Conservation (phyloP, 176 grass and related monocot genomes). For the Neostapfia colusana region DNA sequence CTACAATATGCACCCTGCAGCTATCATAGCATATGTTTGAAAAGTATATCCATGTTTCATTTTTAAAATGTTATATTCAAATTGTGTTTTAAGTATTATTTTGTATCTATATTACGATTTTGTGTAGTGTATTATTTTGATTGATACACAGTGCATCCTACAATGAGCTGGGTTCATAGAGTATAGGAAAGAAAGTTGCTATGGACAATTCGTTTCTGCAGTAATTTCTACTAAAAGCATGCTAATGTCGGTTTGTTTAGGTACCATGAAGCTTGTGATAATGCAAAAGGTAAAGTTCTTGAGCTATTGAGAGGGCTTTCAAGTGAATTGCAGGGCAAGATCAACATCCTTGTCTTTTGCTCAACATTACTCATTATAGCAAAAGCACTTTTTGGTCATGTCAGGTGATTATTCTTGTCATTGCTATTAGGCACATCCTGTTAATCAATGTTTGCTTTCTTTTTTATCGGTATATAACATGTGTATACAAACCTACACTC, state of each 20-base stretch:
- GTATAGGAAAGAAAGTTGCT: conserved; percentile 1
- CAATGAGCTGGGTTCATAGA: conserved; percentile 1
- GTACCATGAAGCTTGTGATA: conserved; percentile 89
- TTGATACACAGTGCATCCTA: conserved; percentile 3
- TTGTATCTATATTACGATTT: not conserved
- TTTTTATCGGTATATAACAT: conserved; percentile 5
- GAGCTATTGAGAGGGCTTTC: conserved; percentile 82
- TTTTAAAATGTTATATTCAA: not conserved
- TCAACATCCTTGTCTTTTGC: conserved; percentile 87
- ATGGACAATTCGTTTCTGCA: not conserved
- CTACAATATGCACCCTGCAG: conserved; percentile 25
- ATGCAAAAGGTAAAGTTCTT: conserved; percentile 75
- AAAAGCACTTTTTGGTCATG: conserved; percentile 91
- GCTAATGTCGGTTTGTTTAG: conserved; percentile 51
- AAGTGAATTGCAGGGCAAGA: conserved; percentile 82
- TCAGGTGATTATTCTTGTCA: conserved; percentile 62
- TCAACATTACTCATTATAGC: conserved; percentile 74
- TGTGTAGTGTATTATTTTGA: not conserved
- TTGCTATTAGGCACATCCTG: conserved; percentile 9
- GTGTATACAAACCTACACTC: conserved; percentile 6
- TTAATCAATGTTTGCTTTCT: not conserved
- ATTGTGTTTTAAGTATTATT: not conserved
- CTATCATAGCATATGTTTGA: not conserved
- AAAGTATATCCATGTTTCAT: conserved; percentile 3
- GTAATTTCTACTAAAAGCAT: conserved; percentile 9